These are phyloP conservation scores for Biscogniauxia marginata DNA, from an alignment of 2,329 filamentous ascomycete species.

Conservation along the genomic window DNA sequence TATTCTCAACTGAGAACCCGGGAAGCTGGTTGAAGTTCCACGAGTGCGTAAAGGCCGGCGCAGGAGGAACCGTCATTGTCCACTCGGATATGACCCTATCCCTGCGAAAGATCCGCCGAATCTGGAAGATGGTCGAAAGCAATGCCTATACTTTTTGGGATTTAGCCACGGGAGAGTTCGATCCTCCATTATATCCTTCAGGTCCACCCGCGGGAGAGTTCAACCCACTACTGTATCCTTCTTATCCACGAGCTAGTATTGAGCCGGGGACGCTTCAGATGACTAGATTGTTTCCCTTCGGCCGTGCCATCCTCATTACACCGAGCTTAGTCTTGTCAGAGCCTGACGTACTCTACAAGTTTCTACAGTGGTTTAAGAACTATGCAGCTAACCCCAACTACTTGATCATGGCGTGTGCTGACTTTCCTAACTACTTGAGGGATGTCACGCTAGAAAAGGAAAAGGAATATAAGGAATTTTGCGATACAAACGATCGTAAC, in stretches of 20 bases:
- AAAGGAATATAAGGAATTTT: constrained; percentile 17
- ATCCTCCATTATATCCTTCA: constrained; percentile 34
- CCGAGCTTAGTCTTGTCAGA: constrained; percentile 50
- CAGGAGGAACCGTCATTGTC: constrained; percentile 30
- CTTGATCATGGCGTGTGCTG: constrained; percentile 36
- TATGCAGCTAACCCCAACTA: constrained; percentile 21
- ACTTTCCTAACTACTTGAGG: constrained; percentile 37
- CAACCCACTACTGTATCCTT: constrained; percentile 32
- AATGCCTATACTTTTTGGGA: constrained; percentile 30
- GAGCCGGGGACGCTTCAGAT: constrained; percentile 35
- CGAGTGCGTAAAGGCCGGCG: constrained; percentile 21
- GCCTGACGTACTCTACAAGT: constrained; percentile 36
- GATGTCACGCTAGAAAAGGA: constrained; percentile 36
- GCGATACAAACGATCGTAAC: constrained; percentile 11
- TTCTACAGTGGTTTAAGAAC: constrained; percentile 41
- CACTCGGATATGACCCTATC: constrained; percentile 27
- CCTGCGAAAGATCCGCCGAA: constrained; percentile 26
- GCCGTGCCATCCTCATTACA: constrained; percentile 46
- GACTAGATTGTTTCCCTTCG: constrained; percentile 44
- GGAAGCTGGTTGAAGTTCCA: constrained; percentile 29
- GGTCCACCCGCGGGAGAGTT: constrained; percentile 21
- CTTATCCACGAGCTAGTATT: constrained; percentile 17
- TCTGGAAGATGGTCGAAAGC: constrained; percentile 25
- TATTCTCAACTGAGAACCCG: constrained; percentile 25
- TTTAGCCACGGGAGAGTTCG: constrained; percentile 25